Base-by-base conservation (phyloP, 441 rosid genomes). In the Omphalea diandra region DNA sequence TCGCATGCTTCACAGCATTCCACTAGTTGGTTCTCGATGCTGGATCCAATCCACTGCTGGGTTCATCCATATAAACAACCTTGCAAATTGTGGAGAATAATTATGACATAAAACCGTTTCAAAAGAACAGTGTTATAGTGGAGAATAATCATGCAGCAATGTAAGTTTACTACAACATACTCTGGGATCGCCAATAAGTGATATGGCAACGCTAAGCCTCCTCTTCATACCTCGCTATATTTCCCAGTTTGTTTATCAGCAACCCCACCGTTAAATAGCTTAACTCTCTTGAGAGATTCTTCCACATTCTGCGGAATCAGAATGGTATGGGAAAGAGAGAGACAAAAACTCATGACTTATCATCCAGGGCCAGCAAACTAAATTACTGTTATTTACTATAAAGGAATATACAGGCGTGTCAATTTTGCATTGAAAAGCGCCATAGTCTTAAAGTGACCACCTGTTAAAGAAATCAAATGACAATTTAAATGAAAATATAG, bases 161-260 rank as follows among this genome's bases (percentile, higher is more conserved):
- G 6, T 14, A 40, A 36, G 36, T 63, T 47, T 26, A 27, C 31
- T 18, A 43, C 35, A 29, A 71, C 78, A 31, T 86, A 89, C 97
- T 83, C 86, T 88, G 32, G 98, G 97, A 75, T 91, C 84, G 43
- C 98, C 98, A 33, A 94, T 91, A 69, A 94, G 86, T 71, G 98
- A 94, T 75, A 94, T 94, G 68, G 97, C 95, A 55, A 93, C 97
- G 70, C 98, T 93, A 44, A 93, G 96, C 84, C 98, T 86, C 79
- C 98, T 85, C 81, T 94, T 91, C 97, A 94, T 94, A 27, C 98
- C 98, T 66, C 98, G 38, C 98, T 94, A 75, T 91, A 94, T 79
- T 88, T 94, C 33, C 97, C 94, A n/a, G 94, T 90, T 65, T 83
- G 84, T 77, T 89, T 94, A 74, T 94, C 93, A 3, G 90, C 94